phyloP scores from a whole-genome alignment of 805 yeast species.

The Pichia eremophila region DNA sequence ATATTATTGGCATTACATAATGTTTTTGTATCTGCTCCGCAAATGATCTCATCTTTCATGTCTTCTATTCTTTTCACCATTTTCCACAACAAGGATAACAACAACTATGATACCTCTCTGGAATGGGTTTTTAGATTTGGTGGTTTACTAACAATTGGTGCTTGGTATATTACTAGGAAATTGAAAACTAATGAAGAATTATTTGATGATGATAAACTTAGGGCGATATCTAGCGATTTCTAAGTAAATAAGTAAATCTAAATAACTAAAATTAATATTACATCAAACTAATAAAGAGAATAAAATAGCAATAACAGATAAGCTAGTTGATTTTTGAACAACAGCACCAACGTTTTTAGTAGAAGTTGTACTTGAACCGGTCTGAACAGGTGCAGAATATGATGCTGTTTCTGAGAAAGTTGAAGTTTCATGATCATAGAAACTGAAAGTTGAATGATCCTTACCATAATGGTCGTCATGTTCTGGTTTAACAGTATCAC shows the following conservation, averaged over 20 bases:
- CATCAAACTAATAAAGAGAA: neutral
- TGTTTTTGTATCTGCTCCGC: conserved; percentile 50
- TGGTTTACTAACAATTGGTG: conserved; percentile 41
- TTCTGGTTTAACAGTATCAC: neutral
- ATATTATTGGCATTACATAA: conserved; percentile 48
- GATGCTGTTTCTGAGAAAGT: neutral
- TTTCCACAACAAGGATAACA: conserved; percentile 21
- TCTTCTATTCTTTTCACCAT: conserved; percentile 38
- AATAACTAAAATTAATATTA: too few relatives aligned
- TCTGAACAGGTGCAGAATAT: neutral
- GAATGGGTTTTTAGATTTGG: conserved; percentile 54
- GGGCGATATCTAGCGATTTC: conserved; percentile 3
- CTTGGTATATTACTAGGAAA: conserved; percentile 32
- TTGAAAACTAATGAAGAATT: conserved; percentile 34
- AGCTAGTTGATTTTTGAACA: neutral
- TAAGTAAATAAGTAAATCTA: neutral
- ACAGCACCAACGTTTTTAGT: neutral
- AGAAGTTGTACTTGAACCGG: neutral
- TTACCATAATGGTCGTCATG: neutral
- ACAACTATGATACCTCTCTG: conserved; percentile 31
- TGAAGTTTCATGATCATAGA: neutral
- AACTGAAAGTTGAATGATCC: neutral
- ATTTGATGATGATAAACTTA: conserved; percentile 24
- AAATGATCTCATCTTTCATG: conserved; percentile 40
- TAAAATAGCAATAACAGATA: neutral